Conservation (phyloP, 805 yeast species). For the Zygoascus bituminiphila region DNA sequence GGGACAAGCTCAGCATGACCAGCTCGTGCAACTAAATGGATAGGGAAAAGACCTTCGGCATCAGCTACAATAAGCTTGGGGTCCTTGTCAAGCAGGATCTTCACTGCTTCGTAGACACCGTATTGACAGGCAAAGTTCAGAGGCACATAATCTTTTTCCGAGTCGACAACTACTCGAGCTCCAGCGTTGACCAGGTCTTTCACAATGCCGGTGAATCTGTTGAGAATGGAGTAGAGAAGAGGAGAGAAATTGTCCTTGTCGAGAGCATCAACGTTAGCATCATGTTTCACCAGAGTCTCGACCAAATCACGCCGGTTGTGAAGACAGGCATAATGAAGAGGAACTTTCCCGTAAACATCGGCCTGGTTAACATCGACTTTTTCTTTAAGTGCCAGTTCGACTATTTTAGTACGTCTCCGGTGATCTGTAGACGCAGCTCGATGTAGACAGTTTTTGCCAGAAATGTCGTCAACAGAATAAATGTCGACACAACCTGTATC, state of each 20-base stretch:
- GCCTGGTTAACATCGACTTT: slow-evolving; percentile 23
- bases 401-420: slow-evolving; percentile 23
- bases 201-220: slow-evolving; percentile 50
- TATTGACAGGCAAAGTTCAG: slow-evolving; percentile 82
- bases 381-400: slow-evolving; percentile 26
- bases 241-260: slow-evolving; percentile 58
- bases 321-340: slow-evolving; percentile 76
- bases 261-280: slow-evolving; percentile 29
- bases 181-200: slow-evolving; percentile 43
- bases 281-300: slow-evolving; percentile 34
- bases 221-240: slow-evolving; percentile 65
- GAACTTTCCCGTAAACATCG: slow-evolving; percentile 55
- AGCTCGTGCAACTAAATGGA: slow-evolving; percentile 80
- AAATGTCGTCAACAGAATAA: slow-evolving; percentile 58
- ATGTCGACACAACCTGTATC: slow-evolving; percentile 49
- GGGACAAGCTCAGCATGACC: slow-evolving; percentile 68
- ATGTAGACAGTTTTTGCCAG: slow-evolving; percentile 68
- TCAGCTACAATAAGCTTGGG: slow-evolving; percentile 42
- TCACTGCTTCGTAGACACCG: slow-evolving; percentile 66
- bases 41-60: slow-evolving; percentile 78
- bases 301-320: slow-evolving; percentile 42
- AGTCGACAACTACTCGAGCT: slow-evolving; percentile 31
- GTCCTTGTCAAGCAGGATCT: slow-evolving; percentile 44
- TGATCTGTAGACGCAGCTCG: slow-evolving; percentile 37
- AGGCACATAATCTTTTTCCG: slow-evolving; percentile 41